A percentile compares a stretch with the other conserved stretches of the same genome.
Evolutionary conservation across 208 protist species (phyloP).

Genomic region (Trypanosoma conorhini): DNA sequence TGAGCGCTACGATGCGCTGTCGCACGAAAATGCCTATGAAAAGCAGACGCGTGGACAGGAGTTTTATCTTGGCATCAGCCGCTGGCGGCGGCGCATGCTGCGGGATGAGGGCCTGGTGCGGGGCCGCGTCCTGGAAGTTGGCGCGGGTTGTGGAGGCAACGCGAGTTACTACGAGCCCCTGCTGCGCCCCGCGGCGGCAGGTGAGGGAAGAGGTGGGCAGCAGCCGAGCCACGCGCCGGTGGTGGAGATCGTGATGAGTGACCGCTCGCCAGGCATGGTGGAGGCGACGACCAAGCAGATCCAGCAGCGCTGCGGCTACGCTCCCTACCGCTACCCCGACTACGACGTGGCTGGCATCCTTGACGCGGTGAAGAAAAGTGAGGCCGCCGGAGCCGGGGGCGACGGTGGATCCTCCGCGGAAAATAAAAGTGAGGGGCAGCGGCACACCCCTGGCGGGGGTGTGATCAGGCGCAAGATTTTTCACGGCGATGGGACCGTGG

Average conservation of each 20-base stretch:
- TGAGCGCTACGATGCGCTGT: conserved; percentile 66
- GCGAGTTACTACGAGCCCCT: conserved; percentile 53
- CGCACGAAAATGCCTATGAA: conserved; percentile 72
- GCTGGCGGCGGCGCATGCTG: conserved; percentile 71
- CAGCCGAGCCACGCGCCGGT: background rate
- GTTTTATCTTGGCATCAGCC: conserved; percentile 79
- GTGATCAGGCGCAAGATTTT: conserved; percentile 47
- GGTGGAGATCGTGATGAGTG: conserved; percentile 76
- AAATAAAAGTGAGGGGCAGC: conserved; percentile 3
- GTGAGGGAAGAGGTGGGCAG: background rate
- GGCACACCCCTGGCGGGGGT: conserved; percentile 14
- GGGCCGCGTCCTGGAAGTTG: conserved; percentile 83
- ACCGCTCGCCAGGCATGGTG: conserved; percentile 77
- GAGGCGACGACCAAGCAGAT: conserved; percentile 54
- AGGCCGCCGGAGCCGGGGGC: background rate
- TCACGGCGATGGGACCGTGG: conserved; percentile 51
- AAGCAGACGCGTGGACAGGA: conserved; percentile 82
- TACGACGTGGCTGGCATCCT: conserved; percentile 59
- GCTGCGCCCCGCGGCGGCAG: background rate
- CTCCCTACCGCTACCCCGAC: conserved; percentile 76
- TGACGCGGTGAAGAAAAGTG: conserved; percentile 28
- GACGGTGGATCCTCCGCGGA: background rate
- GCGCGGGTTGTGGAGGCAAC: conserved; percentile 79
- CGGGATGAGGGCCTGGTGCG: conserved; percentile 58
- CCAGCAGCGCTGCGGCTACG: conserved; percentile 60